Evolutionary conservation across 495 filamentous ascomycete genomes (phyloP), one percentile per base, ranked within the genome.

Genomic region (Hypoxylon fuscum): DNA sequence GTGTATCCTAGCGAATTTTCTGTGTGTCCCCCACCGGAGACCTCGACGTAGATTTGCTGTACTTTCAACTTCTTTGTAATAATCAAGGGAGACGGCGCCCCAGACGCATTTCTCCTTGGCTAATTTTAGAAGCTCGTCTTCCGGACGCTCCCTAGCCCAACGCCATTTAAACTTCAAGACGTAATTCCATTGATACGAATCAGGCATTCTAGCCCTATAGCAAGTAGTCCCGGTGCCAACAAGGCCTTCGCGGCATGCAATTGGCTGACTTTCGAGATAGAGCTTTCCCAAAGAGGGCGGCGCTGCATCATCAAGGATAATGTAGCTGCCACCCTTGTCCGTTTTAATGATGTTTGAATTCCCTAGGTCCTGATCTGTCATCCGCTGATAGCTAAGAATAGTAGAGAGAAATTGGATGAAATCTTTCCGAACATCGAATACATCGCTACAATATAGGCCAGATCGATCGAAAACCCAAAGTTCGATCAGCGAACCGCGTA

Each of bases 381-480:
- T 70, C 55, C 43, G 56, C 48, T 59, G 59, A 42, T 72, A 70
- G 45, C 57, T 63, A 22, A 63, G 61, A 63, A 68, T 48, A 45
- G 68, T 29, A 31, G 63, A 66, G 45, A 72, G 67, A 50, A 72
- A 72, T 52, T 66, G 63, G 32, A 64, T 46, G 34, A 60, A 64
- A 21, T 79, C 59, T 50, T 73, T 46, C 42, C 68, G 68, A 55
- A 79, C 66, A 68, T 80, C 64, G 56, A 80, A 74, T 35, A 58
- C 18, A 14, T 62, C 69, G 62, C 69, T 72, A 54, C 73, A 73
- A 59, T 79, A 81, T 44, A 66, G 58, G 38, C 75, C 74, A 56
- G 75, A 78, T 46, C 78, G 71, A 68, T 79, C 74, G 68, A 79
- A 80, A 18, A 76, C 70, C 76, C 72, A 80, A 48, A 69, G 52